Evolutionary conservation across 179 eudicot species (phyloP).

Genomic region (Monotropa hypopitys): DNA sequence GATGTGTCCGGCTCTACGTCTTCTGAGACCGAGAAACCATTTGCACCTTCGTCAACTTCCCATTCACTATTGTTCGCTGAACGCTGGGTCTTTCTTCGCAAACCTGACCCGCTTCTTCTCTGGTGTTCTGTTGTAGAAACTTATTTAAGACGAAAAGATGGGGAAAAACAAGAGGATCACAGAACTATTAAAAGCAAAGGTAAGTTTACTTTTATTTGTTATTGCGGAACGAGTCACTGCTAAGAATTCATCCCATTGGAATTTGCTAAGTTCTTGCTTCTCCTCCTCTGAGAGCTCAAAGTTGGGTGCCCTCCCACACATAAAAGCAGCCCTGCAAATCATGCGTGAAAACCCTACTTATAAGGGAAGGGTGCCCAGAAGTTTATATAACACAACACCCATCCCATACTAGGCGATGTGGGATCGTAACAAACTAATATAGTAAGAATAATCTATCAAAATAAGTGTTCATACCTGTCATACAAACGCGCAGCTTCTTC

Average conservation of each 20-base stretch:
- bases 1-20: slow-evolving; percentile 27
- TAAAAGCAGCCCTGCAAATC: slow-evolving; percentile 77
- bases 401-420: too few relatives aligned
- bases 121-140: slow-evolving; percentile 28
- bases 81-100: slow-evolving; percentile 17
- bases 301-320: slow-evolving; percentile 91
- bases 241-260: slow-evolving; percentile 75
- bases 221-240: slow-evolving; percentile 55
- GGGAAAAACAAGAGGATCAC: background rate
- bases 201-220: slow-evolving; percentile 48
- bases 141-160: background rate
- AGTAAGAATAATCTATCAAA: too few relatives aligned
- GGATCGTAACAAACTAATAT: too few relatives aligned
- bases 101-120: slow-evolving; percentile 20
- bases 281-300: slow-evolving; percentile 62
- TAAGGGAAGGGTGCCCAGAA: too few relatives aligned
- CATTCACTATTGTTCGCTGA: slow-evolving; percentile 19
- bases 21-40: slow-evolving; percentile 32
- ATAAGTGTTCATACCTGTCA: slow-evolving; percentile 61
- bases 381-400: too few relatives aligned
- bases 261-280: slow-evolving; percentile 54
- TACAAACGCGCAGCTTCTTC: slow-evolving; percentile 82
- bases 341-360: background rate
- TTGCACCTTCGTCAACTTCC: slow-evolving; percentile 33
- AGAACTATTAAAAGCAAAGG: background rate